Evolutionary conservation across 73 alveolate genomes (phyloP), one percentile per base, ranked within the genome.

Genomic region (Breviolum minutum): DNA sequence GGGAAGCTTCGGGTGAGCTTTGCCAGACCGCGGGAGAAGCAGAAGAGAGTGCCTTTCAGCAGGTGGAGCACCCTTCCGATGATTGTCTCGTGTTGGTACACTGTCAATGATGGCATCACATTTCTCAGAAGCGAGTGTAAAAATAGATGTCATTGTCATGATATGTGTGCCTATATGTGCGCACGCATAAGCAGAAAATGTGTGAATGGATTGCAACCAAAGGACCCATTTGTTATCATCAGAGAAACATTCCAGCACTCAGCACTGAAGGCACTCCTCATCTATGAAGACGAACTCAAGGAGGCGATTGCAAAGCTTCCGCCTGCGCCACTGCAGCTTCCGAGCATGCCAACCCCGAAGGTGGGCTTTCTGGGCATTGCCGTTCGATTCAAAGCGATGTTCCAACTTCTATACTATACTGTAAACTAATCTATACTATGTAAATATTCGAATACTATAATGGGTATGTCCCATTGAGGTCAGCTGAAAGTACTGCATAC

Each of bases 1-100:
- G 87, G 63, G 96, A 90, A 90, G 96, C 96, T 30, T 73, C 87
- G 29, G 84, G 96, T 6, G 96, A 90, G 73, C 87, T 90, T 26
- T 90, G 96, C 80, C 87, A 20, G 30, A 90, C 87, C 30, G 76
- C 17, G 1, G 48, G 29, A 19, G 96, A 90, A 61, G 96, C 96
- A 54, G 96, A 90, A 73, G 87, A 70, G 22, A 90, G 87, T 16
- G 96, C 96, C 62, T 70, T 73, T 48, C 96, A 22, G 9, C 96
- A 90, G 96, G 96, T 48, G 66, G 20, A 32, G 30, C 54, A 40
- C 54, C 54, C 54, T 40, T 40, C 54, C 54, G 3, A 40, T 40
- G 54, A 40, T 69, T 69, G 19, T 40, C 54, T 40, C 54, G 54
- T 40, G 54, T 40, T 40, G 54, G 54, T 40, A 40, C 54, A 40